Evolutionary conservation across 352 stramenopile genomes (phyloP).

Genomic region (Globisporangium nunn): DNA sequence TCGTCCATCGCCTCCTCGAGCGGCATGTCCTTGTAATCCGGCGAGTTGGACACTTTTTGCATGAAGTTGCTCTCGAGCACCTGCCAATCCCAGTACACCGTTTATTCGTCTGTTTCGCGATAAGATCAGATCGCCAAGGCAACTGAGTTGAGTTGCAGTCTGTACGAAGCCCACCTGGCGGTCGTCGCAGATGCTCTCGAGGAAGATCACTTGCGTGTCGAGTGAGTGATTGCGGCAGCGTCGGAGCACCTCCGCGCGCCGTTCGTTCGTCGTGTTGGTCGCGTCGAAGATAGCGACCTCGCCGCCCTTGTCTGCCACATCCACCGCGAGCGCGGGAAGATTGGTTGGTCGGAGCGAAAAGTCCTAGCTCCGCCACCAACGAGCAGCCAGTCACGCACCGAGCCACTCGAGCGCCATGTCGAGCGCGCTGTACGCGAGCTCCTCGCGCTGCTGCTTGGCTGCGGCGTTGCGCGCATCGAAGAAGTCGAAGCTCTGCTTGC

Average conservation of each 20-base stretch:
- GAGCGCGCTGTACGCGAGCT: conserved; percentile 54
- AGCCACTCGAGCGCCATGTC: conserved; percentile 36
- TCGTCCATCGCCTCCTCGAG: conserved; percentile 44
- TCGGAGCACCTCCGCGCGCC: conserved; percentile 19
- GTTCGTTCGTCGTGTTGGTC: conserved; percentile 60
- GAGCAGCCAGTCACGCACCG: conserved; percentile 7
- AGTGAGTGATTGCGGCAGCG: conserved; percentile 15
- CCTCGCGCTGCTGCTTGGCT: conserved; percentile 47
- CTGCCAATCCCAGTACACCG: neutral
- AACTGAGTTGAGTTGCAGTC: too few species aligned
- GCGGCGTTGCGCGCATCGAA: conserved; percentile 78
- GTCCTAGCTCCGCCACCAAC: too few species aligned
- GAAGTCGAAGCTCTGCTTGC: conserved; percentile 60
- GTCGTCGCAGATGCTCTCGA: conserved; percentile 84
- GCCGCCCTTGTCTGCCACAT: conserved; percentile 21
- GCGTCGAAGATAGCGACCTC: conserved; percentile 75
- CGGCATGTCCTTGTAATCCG: conserved; percentile 51
- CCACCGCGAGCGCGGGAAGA: neutral
- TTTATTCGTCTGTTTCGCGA: neutral
- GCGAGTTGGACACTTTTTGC: conserved; percentile 39
- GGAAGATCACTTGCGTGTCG: conserved; percentile 56
- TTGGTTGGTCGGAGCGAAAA: too few species aligned
- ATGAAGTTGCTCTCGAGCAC: conserved; percentile 54
- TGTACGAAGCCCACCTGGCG: conserved; percentile 6
- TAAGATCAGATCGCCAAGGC: too few species aligned